Evolutionary conservation across 352 stramenopile genomes (phyloP), one percentile per base, ranked within the genome.

Genomic region (Albugo candida): DNA sequence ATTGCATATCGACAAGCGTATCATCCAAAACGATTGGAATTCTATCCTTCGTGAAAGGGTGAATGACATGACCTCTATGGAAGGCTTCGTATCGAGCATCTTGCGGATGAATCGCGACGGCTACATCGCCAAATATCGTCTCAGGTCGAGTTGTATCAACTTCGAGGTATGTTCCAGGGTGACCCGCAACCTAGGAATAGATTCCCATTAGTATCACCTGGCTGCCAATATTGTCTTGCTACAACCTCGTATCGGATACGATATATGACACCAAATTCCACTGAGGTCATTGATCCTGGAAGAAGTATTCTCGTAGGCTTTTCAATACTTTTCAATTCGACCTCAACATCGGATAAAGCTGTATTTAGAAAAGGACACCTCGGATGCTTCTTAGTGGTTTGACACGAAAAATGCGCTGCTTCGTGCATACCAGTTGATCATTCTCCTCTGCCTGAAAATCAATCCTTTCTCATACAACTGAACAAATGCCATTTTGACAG

Each of bases 101-200:
- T 3, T 98, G 71, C 0, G 94, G 93, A 59, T 99, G 92, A 1
- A 99, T 83, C 27, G 94, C 97, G 12, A 99, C 81, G 1, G 95
- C 96, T 1, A 94, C 94, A 60, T 99, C 96, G 6, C 96, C 96
- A 51, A 98, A 94, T 45, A 99, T 98, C 3, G 96, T 99, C 64
- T 99, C 96, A 0, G 94, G 94, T 46, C 96, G 68, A 0, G 96
- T 99, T 0, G 96, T 99, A 40, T 95, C 93, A 10, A 99, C 91
- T 11, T 93, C 67, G 17, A 99, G 55, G 48, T 65, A 77, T 31
- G 80, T 67, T 11, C 75, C 51, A 21, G 27, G 16, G 1, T 61
- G 70, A 42, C 70, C 74, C 13, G 60, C 67, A 2, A 88, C 34
- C 56, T 78, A 39, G 6, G 44, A 8, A 10, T 10, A 24, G 3